Evolutionary conservation across 1,284 basidiomycete species (phyloP).

Genomic region (Pseudozyma thailandica): DNA sequence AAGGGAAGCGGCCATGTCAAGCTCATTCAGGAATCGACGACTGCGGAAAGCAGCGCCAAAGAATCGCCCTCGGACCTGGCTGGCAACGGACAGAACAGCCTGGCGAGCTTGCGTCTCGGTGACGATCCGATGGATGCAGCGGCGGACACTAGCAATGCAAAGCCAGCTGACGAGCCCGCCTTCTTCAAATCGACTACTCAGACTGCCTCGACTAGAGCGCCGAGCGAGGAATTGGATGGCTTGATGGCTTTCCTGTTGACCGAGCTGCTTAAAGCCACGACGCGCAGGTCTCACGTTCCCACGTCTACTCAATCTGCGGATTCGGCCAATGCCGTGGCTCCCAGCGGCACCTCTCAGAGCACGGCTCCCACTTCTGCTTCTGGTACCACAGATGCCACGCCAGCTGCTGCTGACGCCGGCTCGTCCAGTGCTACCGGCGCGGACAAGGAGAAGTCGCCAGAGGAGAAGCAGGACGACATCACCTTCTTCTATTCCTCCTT

Average conservation of each 20-base stretch:
- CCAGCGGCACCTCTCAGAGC: background rate
- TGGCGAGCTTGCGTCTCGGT: slow-evolving; percentile 48
- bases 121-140: slow-evolving; percentile 78
- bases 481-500: slow-evolving; percentile 81
- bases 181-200: slow-evolving; percentile 27
- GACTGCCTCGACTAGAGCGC: slow-evolving; percentile 7
- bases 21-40: slow-evolving; percentile 23
- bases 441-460: slow-evolving; percentile 24
- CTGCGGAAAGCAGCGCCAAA: slow-evolving; percentile 12
- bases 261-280: slow-evolving; percentile 74
- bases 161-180: slow-evolving; percentile 33
- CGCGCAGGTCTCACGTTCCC: slow-evolving; percentile 10
- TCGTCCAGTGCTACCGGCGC: background rate
- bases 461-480: slow-evolving; percentile 44
- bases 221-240: slow-evolving; percentile 70
- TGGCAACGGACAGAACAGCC: slow-evolving; percentile 43
- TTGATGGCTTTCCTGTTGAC: slow-evolving; percentile 78
- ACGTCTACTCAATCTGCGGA: background rate
- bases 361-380: background rate
- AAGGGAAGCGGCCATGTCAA: slow-evolving; percentile 49
- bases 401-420: background rate
- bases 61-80: slow-evolving; percentile 46
- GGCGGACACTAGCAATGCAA: slow-evolving; percentile 46
- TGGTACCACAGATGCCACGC: background rate
- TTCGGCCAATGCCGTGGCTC: background rate